Evolutionary conservation across 441 rosid species (phyloP).

Genomic region (Brassica hybrid): DNA sequence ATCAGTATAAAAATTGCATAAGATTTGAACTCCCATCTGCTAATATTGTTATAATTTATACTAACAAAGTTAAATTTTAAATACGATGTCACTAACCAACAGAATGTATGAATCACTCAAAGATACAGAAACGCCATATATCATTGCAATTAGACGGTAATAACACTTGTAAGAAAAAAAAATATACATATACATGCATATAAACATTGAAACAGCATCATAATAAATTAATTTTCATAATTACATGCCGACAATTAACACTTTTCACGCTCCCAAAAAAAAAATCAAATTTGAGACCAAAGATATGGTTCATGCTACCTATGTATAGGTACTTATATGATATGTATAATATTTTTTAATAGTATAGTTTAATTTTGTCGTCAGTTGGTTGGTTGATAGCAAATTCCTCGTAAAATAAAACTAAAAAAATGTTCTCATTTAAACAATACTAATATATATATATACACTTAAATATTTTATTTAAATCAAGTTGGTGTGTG

Average conservation of each 20-base stretch:
- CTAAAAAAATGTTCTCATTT: slow-evolving; percentile 13
- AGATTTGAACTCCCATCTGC: slow-evolving; percentile 3
- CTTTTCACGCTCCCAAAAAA: slow-evolving; percentile 9
- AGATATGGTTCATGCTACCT: slow-evolving; percentile 30
- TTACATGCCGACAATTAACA: slow-evolving; percentile 40
- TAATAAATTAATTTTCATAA: slow-evolving; percentile 11
- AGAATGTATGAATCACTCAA: background rate
- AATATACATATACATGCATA: background rate
- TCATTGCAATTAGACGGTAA: background rate
- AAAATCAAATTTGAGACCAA: background rate
- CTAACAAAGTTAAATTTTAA: slow-evolving; percentile 6
- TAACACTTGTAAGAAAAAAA: background rate
- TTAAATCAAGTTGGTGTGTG: slow-evolving; percentile 34
- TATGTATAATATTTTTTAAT: background rate
- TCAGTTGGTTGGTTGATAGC: slow-evolving; percentile 31
- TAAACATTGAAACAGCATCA: background rate
- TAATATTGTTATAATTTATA: slow-evolving; percentile 17
- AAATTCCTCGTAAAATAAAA: slow-evolving; percentile 2
- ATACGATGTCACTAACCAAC: slow-evolving; percentile 17
- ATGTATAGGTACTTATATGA: background rate
- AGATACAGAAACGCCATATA: background rate
- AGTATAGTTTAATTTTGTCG: slow-evolving; percentile 10
- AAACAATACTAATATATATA: slow-evolving; percentile 24
- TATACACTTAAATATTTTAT: slow-evolving; percentile 7
- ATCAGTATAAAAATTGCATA: slow-evolving; percentile 16